phyloP scores from a whole-genome alignment of 164 flowering plant genomes.

The Malania oleifera region DNA sequence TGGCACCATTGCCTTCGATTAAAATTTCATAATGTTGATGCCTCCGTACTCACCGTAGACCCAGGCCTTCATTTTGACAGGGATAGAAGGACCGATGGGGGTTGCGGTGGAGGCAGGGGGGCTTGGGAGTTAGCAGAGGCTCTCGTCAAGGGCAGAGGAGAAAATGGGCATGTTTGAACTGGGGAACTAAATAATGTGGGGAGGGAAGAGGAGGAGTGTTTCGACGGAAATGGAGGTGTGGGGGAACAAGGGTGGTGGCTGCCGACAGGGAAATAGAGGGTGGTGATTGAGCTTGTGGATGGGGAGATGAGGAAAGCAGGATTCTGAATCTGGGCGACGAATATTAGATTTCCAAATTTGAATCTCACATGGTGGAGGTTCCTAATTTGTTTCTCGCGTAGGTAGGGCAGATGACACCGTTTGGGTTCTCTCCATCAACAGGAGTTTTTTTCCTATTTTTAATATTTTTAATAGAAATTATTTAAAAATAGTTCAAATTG shows the following conservation, averaged over 20 bases:
- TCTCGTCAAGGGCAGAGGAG: constrained; percentile 20
- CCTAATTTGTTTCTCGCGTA: no score
- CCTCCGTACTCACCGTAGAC: constrained; percentile 80
- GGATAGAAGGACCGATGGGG: constrained; percentile 21
- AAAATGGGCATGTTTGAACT: neutral
- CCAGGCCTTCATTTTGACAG: constrained; percentile 81
- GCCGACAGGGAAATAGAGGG: neutral
- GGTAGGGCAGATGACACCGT: no score
- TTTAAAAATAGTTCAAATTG: no score
- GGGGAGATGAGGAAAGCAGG: constrained; percentile 14
- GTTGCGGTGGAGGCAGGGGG: constrained; percentile 31
- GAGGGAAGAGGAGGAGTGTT: constrained; percentile 2
- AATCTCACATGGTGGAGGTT: no score
- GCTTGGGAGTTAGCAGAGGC: constrained; percentile 44
- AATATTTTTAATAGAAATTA: no score
- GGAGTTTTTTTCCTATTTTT: no score
- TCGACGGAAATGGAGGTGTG: neutral
- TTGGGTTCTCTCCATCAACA: no score
- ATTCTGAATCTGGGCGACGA: no score
- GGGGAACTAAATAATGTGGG: constrained; percentile 11
- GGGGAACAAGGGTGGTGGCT: neutral
- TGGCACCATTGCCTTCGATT: constrained; percentile 57
- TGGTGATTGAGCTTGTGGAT: neutral
- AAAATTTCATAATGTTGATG: constrained; percentile 70
- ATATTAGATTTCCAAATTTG: no score